Base-by-base conservation (phyloP, 345 rosid species). In the Nephelium lappaceum region DNA sequence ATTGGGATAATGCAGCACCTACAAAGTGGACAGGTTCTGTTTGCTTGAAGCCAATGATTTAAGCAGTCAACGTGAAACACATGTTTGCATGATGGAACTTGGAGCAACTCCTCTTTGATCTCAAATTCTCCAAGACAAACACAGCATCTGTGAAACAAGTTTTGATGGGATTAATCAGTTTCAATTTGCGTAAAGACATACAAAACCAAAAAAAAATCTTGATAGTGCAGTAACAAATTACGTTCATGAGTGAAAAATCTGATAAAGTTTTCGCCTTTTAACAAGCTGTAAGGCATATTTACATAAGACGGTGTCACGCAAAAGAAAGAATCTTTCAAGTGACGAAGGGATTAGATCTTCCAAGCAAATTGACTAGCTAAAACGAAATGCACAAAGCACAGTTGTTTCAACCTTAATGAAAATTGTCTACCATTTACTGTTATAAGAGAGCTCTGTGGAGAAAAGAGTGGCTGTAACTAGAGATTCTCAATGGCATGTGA, bases 91-190 rank as follows among this genome's bases (percentile, higher is more conserved):
- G 81, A 86, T 71, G 99, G 98, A 79, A 93, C 85, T 83, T 93
- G 97, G 60, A 90, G 89, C 86, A 93, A 69, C 84, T 92, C 93
- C 83, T 93, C 99, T 81, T 92, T 83, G 74, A 95, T 83, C 85
- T 92, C 97, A 49, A 86, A 95, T 67, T 95, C 99, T 45, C 97
- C 99, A 83, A 95, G 84, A 85, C 99, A 95, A 36, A 95, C 97
- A 80, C 98, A 92, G 55, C 99, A 95, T 79, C 99, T 95, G 86
- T 36, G 10, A n/a, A 58, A 43, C 6, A 61, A 66, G 19, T 31
- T 36, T 60, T 27, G 36, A 36, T 65, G 10, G 0, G 19, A 42
- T 27, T 16, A 63, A 41, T 61, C 10, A 23, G 57, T 42, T 65
- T 31, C 69, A 8, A 31, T 65, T 57, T 24, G 19, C 2, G 6